A percentile compares a stretch with the other conserved stretches of the same genome.
These are phyloP conservation scores for Kingdonia uniflora DNA, from an alignment of 164 flowering plant genomes.

Conservation along the genomic window DNA sequence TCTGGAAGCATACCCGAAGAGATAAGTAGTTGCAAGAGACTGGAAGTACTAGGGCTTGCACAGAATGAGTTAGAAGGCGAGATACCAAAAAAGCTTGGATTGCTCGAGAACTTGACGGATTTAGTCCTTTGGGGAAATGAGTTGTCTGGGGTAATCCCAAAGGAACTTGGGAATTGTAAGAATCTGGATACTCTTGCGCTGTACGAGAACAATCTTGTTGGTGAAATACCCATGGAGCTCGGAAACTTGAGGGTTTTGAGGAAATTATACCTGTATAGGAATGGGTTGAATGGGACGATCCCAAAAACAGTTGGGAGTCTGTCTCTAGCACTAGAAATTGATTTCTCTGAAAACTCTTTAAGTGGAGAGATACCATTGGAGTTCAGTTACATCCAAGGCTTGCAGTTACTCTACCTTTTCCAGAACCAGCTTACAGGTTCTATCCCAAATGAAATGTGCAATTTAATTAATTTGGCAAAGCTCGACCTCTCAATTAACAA, in stretches of 20 bases:
- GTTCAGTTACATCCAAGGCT: conserved; percentile 45
- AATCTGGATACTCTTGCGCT: conserved; percentile 59
- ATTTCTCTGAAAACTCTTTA: conserved; percentile 76
- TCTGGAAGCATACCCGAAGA: conserved; percentile 68
- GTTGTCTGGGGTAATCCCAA: conserved; percentile 61
- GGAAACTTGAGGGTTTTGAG: conserved; percentile 47
- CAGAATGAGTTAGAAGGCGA: conserved; percentile 57
- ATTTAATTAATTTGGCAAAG: conserved; percentile 47
- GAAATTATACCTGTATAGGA: conserved; percentile 65
- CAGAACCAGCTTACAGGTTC: conserved; percentile 70
- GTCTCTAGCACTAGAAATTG: conserved; percentile 53
- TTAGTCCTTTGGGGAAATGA: conserved; percentile 61
- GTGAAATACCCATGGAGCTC: conserved; percentile 59
- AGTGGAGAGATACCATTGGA: conserved; percentile 73
- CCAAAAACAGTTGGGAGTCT: conserved; percentile 84
- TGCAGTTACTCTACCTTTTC: conserved; percentile 58
- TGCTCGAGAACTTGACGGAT: conserved; percentile 48
- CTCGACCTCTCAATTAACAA: conserved; percentile 80
- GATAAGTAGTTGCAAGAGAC: conserved; percentile 48
- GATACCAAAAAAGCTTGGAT: conserved; percentile 64
- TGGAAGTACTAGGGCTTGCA: conserved; percentile 70
- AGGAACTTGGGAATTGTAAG: conserved; percentile 67
- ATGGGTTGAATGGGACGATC: conserved; percentile 70
- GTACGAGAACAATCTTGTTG: conserved; percentile 56
- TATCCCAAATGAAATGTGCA: conserved; percentile 64